These are phyloP conservation scores for Platanus orientalis DNA, from an alignment of 164 flowering plant species.

Conservation along the genomic window DNA sequence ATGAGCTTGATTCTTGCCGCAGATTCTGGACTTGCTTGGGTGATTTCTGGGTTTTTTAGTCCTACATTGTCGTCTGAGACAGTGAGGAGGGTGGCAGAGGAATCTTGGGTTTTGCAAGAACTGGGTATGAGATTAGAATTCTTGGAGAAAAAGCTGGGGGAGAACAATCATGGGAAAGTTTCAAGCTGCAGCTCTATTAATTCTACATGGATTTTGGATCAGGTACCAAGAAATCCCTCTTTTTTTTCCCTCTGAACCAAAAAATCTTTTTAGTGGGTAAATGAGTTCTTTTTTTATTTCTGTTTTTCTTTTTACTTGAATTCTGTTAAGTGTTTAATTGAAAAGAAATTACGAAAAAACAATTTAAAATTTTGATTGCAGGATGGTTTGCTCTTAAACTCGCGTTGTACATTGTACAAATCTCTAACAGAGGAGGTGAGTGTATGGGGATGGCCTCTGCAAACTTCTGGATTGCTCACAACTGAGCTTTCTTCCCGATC, in stretches of 20 bases:
- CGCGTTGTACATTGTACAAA: slow-evolving; percentile 54
- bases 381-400: slow-evolving; percentile 55
- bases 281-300: no score
- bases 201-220: slow-evolving; percentile 56
- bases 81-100: slow-evolving; percentile 36
- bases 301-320: no score
- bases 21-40: slow-evolving; percentile 40
- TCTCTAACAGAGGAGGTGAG: slow-evolving; percentile 61
- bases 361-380: slow-evolving; percentile 15
- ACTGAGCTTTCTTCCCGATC: slow-evolving; percentile 53
- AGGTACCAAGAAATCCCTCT: slow-evolving; percentile 28
- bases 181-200: slow-evolving; percentile 42
- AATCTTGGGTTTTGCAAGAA: slow-evolving; percentile 29
- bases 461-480: slow-evolving; percentile 67
- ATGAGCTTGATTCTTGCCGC: slow-evolving; percentile 32
- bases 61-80: slow-evolving; percentile 38
- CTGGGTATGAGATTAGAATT: slow-evolving; percentile 36
- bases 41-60: slow-evolving; percentile 29
- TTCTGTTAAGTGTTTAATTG: background rate
- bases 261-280: no score
- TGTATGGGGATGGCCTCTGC: slow-evolving; percentile 95
- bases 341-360: background rate
- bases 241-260: no score
- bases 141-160: slow-evolving; percentile 40
- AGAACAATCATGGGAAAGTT: slow-evolving; percentile 26